Evolutionary conservation across 805 yeast genomes (phyloP), one percentile per base, ranked within the genome.

Genomic region (Zygosaccharomyces siamensis): DNA sequence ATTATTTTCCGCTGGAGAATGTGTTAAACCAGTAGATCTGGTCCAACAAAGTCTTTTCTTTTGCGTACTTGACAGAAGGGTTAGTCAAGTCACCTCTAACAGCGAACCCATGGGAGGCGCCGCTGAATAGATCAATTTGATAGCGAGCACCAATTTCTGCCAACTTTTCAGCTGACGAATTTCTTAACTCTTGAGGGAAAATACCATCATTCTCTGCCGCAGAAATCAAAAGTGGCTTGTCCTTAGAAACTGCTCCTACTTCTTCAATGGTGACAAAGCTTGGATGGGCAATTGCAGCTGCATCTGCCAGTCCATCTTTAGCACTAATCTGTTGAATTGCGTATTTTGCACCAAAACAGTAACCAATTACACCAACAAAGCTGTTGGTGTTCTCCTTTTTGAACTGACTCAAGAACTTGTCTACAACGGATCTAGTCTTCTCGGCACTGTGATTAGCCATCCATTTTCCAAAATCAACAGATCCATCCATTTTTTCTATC

Each of bases 331-430:
- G 77, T 51, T 76, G 80, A 49, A 85, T 58, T 30, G 78, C 80
- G 57, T 72, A 81, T 66, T 82, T 85, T 36, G 88, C 96, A 63
- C 97, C 97, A 55, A 73, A 89, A 70, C 97, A 89, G 72, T 88
- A 81, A 21, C 97, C 96, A 49, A 84, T 69, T 18, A 79, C 78
- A 38, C 77, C 81, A 20, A 84, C 51, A 55, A 73, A 79, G 45
- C 71, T 64, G 14, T 79, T 78, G n/a, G 68, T 68, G 47, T 67
- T 63, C 48, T 75, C 77, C 24, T 62, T 58, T 51, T 70, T 76
- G 48, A 84, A 66, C 7, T 60, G 61, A 2, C 62, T 57, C 50
- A 84, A 60, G 57, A 77, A 84, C 4, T 64, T 66, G 32, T 74
- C 74, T 38, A 80, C 76, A 38, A 81, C 63, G 14, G 78, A 78